These are phyloP conservation scores for Coccomyxa sp. DNA, from an alignment of 139 green algal genomes.

Conservation along the genomic window DNA sequence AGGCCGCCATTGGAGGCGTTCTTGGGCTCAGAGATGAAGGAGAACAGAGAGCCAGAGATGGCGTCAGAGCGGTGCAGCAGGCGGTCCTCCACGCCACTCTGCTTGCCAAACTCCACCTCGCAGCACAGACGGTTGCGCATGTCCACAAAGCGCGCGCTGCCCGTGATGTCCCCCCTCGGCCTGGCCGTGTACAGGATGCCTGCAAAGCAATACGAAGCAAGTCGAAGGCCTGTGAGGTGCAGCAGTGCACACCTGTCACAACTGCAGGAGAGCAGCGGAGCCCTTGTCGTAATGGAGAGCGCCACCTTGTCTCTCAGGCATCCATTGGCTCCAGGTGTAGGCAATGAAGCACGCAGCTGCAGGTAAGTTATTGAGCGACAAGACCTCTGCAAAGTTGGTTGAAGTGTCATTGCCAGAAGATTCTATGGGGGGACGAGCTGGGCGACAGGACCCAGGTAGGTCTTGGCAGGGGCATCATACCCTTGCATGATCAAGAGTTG, in stretches of 20 bases:
- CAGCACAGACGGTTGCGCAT: slow-evolving; percentile 6
- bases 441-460: no score
- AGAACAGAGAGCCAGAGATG: slow-evolving; percentile 50
- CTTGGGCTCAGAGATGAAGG: background rate
- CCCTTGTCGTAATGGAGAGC: background rate
- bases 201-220: slow-evolving; percentile 2
- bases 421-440: no score
- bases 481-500: background rate
- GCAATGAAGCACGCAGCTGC: no score
- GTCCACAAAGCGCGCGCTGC: slow-evolving; percentile 17
- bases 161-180: slow-evolving; percentile 15
- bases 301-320: background rate
- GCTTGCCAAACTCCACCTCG: slow-evolving; percentile 43
- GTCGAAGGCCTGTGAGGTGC: background rate
- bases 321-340: background rate
- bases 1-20: background rate
- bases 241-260: no score
- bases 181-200: slow-evolving; percentile 18
- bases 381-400: no score
- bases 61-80: slow-evolving; percentile 55
- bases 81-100: slow-evolving; percentile 26
- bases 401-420: no score
- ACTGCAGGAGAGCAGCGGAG: no score
- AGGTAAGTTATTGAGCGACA: no score
- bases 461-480: no score